Evolutionary conservation across 2,329 filamentous ascomycete species (phyloP), one percentile per base, ranked within the genome.

Genomic region (Anthostomella pinea): DNA sequence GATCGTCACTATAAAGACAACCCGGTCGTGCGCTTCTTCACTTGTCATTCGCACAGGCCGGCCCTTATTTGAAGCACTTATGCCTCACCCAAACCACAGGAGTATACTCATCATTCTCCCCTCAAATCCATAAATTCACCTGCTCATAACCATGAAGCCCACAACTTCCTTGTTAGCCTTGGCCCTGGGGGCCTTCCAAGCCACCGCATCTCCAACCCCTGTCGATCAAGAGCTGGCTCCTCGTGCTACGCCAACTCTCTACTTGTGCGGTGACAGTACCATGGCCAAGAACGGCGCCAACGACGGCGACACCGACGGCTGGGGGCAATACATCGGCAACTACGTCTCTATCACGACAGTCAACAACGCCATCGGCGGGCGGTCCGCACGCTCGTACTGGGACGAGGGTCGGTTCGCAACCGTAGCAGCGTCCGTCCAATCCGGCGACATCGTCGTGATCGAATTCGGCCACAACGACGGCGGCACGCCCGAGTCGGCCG

Each of bases 381-480:
- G 79, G 32, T 79, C 73, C 28, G 77, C 79, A 5, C 73, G 80
- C 43, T 79, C 73, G 35, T 84, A 71, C 62, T 78, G 70, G 6
- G 69, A 74, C 32, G 79, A 84, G 59, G 74, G 73, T 24, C 76
- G 73, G 27, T 84, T 83, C 64, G 57, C 66, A 19, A 67, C 68
- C 4, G 71, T 85, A 38, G 68, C 72, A 39, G 56, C 62, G 23
- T 47, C 65, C 2, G 62, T 82, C 10, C 43, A 69, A 48, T 38
- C 66, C 3, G 77, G 75, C 40, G 81, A 85, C 62, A 78, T 76
- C 50, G 79, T 84, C 8, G 66, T 85, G 38, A 82, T 85, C 41
- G 79, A 83, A 51, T 84, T 85, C 53, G 81, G 82, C 1, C 81
- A 85, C 66, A 86, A 85, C 57, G 82, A 85, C 53, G 81, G 79